Base-by-base conservation (phyloP, 2,329 filamentous ascomycete genomes). In the Madurella mycetomatis region DNA sequence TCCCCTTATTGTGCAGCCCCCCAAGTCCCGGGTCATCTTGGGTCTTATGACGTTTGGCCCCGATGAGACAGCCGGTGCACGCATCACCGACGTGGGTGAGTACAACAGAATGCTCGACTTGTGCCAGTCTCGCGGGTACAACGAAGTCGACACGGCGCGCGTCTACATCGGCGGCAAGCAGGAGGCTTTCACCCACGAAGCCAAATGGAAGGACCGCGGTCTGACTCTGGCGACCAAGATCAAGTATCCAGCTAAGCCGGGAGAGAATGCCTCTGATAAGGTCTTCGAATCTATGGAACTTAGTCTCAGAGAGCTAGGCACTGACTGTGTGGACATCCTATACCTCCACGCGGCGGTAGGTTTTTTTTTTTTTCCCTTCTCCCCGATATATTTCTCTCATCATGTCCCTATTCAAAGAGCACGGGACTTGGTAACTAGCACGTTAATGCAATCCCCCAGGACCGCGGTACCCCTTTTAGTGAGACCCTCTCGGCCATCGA, bases 31-130 rank as follows among this genome's bases (percentile, higher is more conserved):
- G 45, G 73, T 86, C 60, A 85, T 90, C 73, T 80, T 90, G 45
- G 86, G 86, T 32, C 74, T 87, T 52, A 88, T 89, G 86, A 87
- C 84, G 60, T 87, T 86, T 68, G 84, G 83, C 32, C 78, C 85
- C 7, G 81, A 84, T 60, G 73, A 76, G 58, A 53, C 60, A 7
- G 54, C 62, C 19, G 86, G 85, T 19, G 86, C 83, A 47, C 81
- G 86, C 40, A 80, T 89, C 61, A 88, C 85, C 7, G 66, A 66
- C 32, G 53, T 71, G 5, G 59, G 79, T 51, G 82, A 86, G 46
- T 88, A 81, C 73, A 85, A 80, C 62, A 78, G 78, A 60, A 78
- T 79, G 53, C 77, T 90, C 47, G 82, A 88, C 67, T 76, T 83
- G 62, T 80, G 90, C 64, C 83, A 88, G 67, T 73, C 75, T 13